Evolutionary conservation across 768 basidiomycete genomes (phyloP).

Genomic region (Pleurotus ostreatus): DNA sequence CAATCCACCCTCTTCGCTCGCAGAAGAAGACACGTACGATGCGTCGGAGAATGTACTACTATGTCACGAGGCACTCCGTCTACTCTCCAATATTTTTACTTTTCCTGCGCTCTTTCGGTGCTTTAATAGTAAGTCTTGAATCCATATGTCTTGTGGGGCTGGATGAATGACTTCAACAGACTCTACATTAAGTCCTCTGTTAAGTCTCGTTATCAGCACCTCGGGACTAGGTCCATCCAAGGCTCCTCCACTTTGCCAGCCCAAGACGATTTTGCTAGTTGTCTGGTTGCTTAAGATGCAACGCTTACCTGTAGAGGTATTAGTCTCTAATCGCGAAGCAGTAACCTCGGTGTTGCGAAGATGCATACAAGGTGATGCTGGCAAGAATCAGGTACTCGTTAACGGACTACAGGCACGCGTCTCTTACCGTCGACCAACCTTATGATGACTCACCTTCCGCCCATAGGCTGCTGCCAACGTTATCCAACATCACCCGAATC

Average conservation of each 20-base stretch:
- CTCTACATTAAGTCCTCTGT: neutral
- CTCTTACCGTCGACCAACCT: neutral
- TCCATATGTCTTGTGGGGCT: too few species aligned
- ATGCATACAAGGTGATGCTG: slow-evolving; percentile 24
- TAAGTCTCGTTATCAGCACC: neutral
- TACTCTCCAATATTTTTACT: slow-evolving; percentile 48
- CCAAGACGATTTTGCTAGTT: slow-evolving; percentile 35
- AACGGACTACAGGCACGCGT: slow-evolving; percentile 30
- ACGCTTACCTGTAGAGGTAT: slow-evolving; percentile 37
- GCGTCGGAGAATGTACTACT: slow-evolving; percentile 39
- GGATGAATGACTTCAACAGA: too few species aligned
- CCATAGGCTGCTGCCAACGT: slow-evolving; percentile 31
- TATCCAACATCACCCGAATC: slow-evolving; percentile 34
- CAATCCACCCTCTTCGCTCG: slow-evolving; percentile 24
- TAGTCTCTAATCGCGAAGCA: slow-evolving; percentile 25
- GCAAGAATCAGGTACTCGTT: slow-evolving; percentile 27
- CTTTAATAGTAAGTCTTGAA: slow-evolving; percentile 43
- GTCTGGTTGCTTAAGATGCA: slow-evolving; percentile 49
- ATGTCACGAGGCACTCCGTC: slow-evolving; percentile 51
- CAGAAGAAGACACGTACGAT: slow-evolving; percentile 8
- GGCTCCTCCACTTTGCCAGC: slow-evolving; percentile 1
- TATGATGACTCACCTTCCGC: neutral
- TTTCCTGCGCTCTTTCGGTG: slow-evolving; percentile 38
- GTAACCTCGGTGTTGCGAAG: slow-evolving; percentile 32
- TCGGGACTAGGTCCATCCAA: neutral